Evolutionary conservation across 2,329 filamentous ascomycete genomes (phyloP).

Genomic region (Aspergillus calidoustus): DNA sequence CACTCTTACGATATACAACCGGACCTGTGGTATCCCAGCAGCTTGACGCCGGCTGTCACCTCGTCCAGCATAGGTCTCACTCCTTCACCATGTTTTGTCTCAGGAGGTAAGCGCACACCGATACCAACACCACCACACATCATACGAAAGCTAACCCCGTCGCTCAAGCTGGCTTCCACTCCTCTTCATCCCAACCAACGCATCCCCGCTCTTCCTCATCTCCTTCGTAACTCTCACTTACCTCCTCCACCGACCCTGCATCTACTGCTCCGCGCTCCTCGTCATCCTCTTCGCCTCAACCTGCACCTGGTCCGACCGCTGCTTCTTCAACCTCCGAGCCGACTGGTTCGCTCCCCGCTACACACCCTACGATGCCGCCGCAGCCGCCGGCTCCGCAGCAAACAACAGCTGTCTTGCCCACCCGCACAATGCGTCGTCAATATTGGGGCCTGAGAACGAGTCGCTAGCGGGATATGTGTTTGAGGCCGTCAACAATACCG

Average conservation of each 20-base stretch:
- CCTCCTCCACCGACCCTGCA: constrained; percentile 93
- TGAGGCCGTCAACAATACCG: constrained; percentile 69
- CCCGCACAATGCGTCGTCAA: constrained; percentile 15
- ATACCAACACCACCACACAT: not conserved
- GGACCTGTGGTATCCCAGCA: not conserved
- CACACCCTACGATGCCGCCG: constrained; percentile 36
- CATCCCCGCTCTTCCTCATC: constrained; percentile 82
- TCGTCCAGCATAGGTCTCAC: constrained; percentile 4
- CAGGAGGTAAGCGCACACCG: constrained; percentile 56
- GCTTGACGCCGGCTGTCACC: constrained; percentile 13
- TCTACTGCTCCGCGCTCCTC: constrained; percentile 96
- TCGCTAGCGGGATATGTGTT: constrained; percentile 44
- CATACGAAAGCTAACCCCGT: not conserved
- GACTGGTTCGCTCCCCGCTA: constrained; percentile 92
- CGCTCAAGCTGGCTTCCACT: constrained; percentile 75
- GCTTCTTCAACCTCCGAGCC: constrained; percentile 88
- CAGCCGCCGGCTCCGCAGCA: constrained; percentile 4
- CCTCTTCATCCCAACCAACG: constrained; percentile 85
- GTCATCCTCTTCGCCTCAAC: constrained; percentile 92
- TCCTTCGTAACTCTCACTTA: constrained; percentile 92
- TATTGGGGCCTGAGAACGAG: constrained; percentile 37
- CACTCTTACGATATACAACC: not conserved
- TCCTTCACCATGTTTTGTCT: constrained; percentile 66
- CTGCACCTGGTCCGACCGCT: constrained; percentile 85
- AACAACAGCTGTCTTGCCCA: constrained; percentile 14